Base-by-base conservation (phyloP, 305 asterid species). In the Withania somnifera region DNA sequence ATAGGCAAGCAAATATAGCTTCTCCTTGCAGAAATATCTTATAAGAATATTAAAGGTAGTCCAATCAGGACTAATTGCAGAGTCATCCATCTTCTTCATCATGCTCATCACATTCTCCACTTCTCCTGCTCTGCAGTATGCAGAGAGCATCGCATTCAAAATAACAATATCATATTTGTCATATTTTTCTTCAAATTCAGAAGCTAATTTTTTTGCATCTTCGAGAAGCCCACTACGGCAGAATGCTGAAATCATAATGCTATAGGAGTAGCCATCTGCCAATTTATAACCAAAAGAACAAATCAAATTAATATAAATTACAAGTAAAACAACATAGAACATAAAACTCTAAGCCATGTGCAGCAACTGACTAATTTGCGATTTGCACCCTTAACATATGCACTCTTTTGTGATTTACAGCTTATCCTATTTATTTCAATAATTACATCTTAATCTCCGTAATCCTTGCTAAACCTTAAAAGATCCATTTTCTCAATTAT, bases 51-150 rank as follows among this genome's bases (percentile, higher is more conserved):
- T 91, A 84, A 91, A 95, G 81, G 99, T 95, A 84, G 86, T 92
- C 94, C 93, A 88, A 85, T 95, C 99, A 80, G 99, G 99, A 84
- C 84, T 86, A 81, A 94, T 92, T 64, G 92, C 91, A 40, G 79
- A 92, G 82, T 94, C 96, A 58, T 95, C 98, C 98, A 95, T 94
- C 88, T 89, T 94, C 94, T 90, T 94, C 99, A 95, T 92, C 86
- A 88, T 87, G 87, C 89, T 95, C 99, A 95, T 95, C 80, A 95
- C 97, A 84, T 94, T 94, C 84, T 92, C 98, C 95, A 95, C 92
- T 82, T 94, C 97, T 76, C 97, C 96, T 10, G 97, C 87, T 89
- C 97, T 87, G 86, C 97, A 95, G 84, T 95, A 95, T 82, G 96
- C 97, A 87, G 92, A 87, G 78, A 95, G 97, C 95, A 95, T 95